Base-by-base conservation (phyloP, 257 asterid species). In the Solanum chmielewskii region DNA sequence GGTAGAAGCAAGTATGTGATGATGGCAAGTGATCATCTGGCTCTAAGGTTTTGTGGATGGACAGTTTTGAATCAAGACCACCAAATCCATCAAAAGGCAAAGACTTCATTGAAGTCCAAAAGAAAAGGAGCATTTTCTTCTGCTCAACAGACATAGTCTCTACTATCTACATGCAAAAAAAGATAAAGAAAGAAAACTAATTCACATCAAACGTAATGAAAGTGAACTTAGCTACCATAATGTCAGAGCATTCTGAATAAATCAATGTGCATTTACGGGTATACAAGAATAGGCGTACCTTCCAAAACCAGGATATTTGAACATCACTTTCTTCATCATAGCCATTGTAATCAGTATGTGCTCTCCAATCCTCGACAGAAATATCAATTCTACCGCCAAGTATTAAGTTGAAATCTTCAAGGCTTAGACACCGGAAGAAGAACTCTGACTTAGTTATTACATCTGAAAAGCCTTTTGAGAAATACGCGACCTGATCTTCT, bases 231-330 rank as follows among this genome's bases (percentile, higher is more conserved):
- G 14, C 45, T 1, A 75, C 5, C 11, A 41, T 59, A 70, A 31
- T 37, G 29, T 37, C 16, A 20, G 2, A 35, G 20, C 9, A 23
- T 73, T 23, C 5, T 20, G 9, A 73, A 73, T 33, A 33, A 33
- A 33, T 33, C 35, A 33, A 33, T 33, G 35, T 33, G 35, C 4
- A 33, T 33, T 62, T n/a, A n/a, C 68, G 21, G 2, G 68, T 59
- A 20, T 33, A 75, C 20, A 25, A 77, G 39, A 44, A 77, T 9
- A 5, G 73, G 73, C 85, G n/a, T 92, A 96, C 98, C 99, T 96
- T 90, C 98, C 99, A 97, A 89, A 97, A 97, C 98, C 98, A 96
- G 80, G 91, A 87, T 89, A 97, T 94, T 93, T 94, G 96, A 69
- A 88, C 87, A 88, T 97, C 98, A 6, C 92, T 93, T 88, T 92